Base-by-base conservation (phyloP, 2,329 filamentous ascomycete genomes). In the Calonectria fujianensis region DNA sequence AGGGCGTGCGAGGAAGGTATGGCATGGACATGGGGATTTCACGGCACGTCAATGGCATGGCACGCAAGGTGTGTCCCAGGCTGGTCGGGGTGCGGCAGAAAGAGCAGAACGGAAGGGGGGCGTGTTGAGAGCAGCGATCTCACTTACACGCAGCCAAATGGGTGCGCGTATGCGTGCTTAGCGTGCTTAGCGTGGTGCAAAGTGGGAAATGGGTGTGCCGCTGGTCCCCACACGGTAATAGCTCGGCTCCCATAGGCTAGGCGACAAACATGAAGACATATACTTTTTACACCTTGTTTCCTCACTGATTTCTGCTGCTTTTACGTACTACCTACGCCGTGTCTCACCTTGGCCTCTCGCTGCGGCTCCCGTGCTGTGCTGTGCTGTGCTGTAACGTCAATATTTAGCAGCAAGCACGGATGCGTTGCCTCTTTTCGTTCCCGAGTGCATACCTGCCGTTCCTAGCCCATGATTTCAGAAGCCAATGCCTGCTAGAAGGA, bases 201-300 rank as follows among this genome's bases (percentile, higher is more conserved):
- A 32, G 35, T 29, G 41, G 41, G 13, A 50, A 59, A 57, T 51
- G 66, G 71, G 66, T 72, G 63, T 72, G 37, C 63, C 61, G 70
- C 48, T 51, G 29, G 48, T 41, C 64, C 52, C 61, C 29, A 52
- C 64, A 24, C 50, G n/a, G 16, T 39, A 67, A 70, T 52, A 72
- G 27, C 65, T 51, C 48, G 32, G 18, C 48, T 77, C 52, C 59
- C 41, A 80, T 75, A 79, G 78, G 78, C 39, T 52, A 16, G 54
- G 32, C 41, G 32, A 66, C 45, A 32, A 61, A 75, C 61, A 67
- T 24, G 48, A 79, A 68, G 78, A 79, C 78, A 80, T 79, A 77
- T 74, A 79, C 69, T 78, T 79, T 79, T 80, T 78, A 79, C 78
- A 78, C 59, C 72, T 75, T 74, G 50, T 74, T 78, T 74, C 57